Evolutionary conservation across 2,329 filamentous ascomycete species (phyloP).

Genomic region (Gyromitra esculenta): DNA sequence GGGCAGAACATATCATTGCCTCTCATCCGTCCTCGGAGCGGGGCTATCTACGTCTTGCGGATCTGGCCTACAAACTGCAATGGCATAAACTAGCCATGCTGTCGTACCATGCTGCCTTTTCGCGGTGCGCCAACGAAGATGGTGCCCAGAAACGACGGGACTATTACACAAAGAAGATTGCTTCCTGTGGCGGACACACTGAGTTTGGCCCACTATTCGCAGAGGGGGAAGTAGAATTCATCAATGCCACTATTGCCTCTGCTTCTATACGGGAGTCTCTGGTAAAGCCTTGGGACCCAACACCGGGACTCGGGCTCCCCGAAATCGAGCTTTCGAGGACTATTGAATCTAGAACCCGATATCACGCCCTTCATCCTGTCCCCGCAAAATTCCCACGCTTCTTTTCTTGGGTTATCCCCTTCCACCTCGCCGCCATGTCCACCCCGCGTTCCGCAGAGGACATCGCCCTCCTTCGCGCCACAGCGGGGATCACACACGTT

Average conservation of each 20-base stretch:
- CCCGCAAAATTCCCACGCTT: slow-evolving; percentile 45
- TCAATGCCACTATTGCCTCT: not conserved
- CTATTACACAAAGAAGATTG: slow-evolving; percentile 21
- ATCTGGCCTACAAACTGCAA: not conserved
- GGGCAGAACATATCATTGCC: slow-evolving; percentile 2
- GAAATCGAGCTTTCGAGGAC: not conserved
- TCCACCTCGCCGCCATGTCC: slow-evolving; percentile 48
- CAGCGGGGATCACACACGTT: slow-evolving; percentile 44
- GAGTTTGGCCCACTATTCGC: slow-evolving; percentile 30
- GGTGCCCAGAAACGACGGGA: not conserved
- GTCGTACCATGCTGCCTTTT: slow-evolving; percentile 5
- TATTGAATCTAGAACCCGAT: slow-evolving; percentile 6
- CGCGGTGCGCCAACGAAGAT: not conserved
- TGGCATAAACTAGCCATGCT: slow-evolving; percentile 31
- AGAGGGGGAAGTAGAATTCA: not conserved
- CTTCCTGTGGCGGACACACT: slow-evolving; percentile 20
- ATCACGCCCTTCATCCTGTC: slow-evolving; percentile 9
- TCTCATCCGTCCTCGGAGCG: slow-evolving; percentile 24
- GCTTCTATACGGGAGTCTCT: not conserved
- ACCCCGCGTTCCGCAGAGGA: slow-evolving; percentile 41
- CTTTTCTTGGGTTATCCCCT: slow-evolving; percentile 51
- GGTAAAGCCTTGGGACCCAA: slow-evolving; percentile 16
- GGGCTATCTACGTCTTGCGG: slow-evolving; percentile 29
- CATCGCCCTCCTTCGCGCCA: slow-evolving; percentile 17
- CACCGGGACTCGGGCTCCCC: slow-evolving; percentile 20